Base-by-base conservation (phyloP, 2,329 filamentous ascomycete genomes). In the Cordyceps fumosorosea region DNA sequence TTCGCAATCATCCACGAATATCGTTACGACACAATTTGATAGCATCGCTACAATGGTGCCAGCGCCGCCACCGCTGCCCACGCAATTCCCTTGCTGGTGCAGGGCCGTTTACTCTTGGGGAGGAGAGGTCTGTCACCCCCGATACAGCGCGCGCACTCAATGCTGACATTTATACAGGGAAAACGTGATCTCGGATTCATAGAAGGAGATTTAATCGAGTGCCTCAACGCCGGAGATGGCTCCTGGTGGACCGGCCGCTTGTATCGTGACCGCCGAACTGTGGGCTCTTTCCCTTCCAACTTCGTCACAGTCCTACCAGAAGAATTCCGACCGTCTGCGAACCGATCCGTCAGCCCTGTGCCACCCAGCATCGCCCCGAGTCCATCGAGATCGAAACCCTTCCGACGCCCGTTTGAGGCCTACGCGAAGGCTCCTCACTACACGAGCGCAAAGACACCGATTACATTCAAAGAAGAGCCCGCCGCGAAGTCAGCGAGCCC, bases 181-280 rank as follows among this genome's bases (percentile, higher is more conserved):
- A 96, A 96, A 80, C 87, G 89, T 74, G 95, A 99, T 73, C 83
- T 99, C 63, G 95, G 95, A 18, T 99, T 99, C 76, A 89, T 99
- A 68, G 95, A 99, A 76, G 95, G 95, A 66, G 95, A 99, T 76
- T 77, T 99, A 67, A 99, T 99, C 74, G 95, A 99, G 84, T 97
- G 93, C 72, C 82, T 99, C 59, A 99, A 99, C 74, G 95, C 95
- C 22, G 95, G 95, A 66, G 95, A 99, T 77, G 95, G 95, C 58
- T 93, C 91, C 53, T 99, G 95, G 95, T 99, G 95, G 95, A 96
- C 93, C 77, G 95, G 95, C 54, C 86, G 93, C 66, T 78, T 99
- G 72, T 90, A 88, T 72, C 86, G 95, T 68, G 95, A 99, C 76
- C 89, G 90, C 74, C 87, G 93, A 71, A 92, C 93, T 70, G 88